Percentiles rank a stretch among this genome's conserved stretches.
Evolutionary conservation across 2,329 filamentous ascomycete species (phyloP).

Genomic region (Blastomyces gilchristii): DNA sequence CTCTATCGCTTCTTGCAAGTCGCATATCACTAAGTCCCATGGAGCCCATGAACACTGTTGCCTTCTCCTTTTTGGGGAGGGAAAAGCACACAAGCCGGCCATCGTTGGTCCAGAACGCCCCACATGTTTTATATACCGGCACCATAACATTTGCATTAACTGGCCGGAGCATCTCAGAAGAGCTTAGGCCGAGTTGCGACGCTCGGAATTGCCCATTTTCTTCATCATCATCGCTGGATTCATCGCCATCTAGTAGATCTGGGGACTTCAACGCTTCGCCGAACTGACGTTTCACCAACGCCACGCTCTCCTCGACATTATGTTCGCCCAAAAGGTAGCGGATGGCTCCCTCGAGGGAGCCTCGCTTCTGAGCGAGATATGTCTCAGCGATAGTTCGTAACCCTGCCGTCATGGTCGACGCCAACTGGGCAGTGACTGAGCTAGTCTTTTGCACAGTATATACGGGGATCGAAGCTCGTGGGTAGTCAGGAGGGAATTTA

Average conservation of each 20-base stretch:
- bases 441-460: slow-evolving; percentile 50
- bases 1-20: slow-evolving; percentile 39
- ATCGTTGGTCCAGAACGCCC: slow-evolving; percentile 47
- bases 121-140: slow-evolving; percentile 50
- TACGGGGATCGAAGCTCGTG: slow-evolving; percentile 39
- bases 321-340: slow-evolving; percentile 52
- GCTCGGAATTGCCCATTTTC: slow-evolving; percentile 35
- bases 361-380: slow-evolving; percentile 41
- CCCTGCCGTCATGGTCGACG: slow-evolving; percentile 41
- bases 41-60: slow-evolving; percentile 40
- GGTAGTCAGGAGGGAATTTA: slow-evolving; percentile 49
- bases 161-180: slow-evolving; percentile 42
- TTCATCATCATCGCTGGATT: slow-evolving; percentile 76
- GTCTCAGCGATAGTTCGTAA: slow-evolving; percentile 46
- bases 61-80: slow-evolving; percentile 42
- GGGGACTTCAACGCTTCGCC: slow-evolving; percentile 38
- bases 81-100: slow-evolving; percentile 51
- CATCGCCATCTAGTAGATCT: slow-evolving; percentile 51
- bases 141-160: slow-evolving; percentile 54
- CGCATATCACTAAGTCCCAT: slow-evolving; percentile 41
- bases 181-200: slow-evolving; percentile 39
- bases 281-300: slow-evolving; percentile 48
- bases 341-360: slow-evolving; percentile 52
- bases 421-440: slow-evolving; percentile 43
- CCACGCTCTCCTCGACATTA: slow-evolving; percentile 47